Conservation (phyloP, 2,329 filamentous ascomycete species). For the Mycosphaerelloides madeirae region DNA sequence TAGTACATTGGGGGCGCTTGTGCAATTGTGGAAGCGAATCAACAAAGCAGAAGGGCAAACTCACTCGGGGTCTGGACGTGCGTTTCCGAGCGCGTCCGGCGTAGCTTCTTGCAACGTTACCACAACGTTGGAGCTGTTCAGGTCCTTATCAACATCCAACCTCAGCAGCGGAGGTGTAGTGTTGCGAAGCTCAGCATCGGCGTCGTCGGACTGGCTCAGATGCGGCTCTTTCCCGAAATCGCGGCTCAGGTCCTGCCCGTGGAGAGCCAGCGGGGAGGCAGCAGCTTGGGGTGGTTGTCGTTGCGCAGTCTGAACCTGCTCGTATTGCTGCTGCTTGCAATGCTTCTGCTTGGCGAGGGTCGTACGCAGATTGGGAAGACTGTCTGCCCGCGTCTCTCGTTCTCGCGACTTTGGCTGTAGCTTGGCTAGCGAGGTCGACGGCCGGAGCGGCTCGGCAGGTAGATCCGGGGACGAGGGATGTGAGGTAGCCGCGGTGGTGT, state of each 20-base stretch:
- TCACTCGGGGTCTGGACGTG: background rate
- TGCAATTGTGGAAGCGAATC: background rate
- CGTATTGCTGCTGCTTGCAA: background rate
- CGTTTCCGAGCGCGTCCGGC: slow-evolving; percentile 10
- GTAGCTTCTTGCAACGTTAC: slow-evolving; percentile 16
- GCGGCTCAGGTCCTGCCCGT: background rate
- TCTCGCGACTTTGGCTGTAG: slow-evolving; percentile 21
- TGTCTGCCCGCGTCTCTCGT: background rate
- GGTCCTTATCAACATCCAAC: slow-evolving; percentile 8
- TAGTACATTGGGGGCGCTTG: background rate
- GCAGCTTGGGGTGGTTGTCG: background rate
- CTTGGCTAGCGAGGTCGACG: slow-evolving; percentile 17
- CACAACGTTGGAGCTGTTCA: slow-evolving; percentile 5
- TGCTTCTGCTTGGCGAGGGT: background rate
- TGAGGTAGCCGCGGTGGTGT: slow-evolving; percentile 13
- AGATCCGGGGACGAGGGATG: slow-evolving; percentile 10
- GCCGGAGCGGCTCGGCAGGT: slow-evolving; percentile 1
- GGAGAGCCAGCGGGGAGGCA: background rate
- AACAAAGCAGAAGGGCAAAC: background rate
- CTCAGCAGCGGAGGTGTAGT: slow-evolving; percentile 6
- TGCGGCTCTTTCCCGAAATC: slow-evolving; percentile 6
- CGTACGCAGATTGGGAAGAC: background rate
- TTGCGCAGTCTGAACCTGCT: background rate
- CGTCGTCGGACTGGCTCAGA: background rate
- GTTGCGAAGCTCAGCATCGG: background rate